These are phyloP conservation scores for Cystobasidium onofrii DNA, from an alignment of 768 basidiomycete species.

Conservation along the genomic window DNA sequence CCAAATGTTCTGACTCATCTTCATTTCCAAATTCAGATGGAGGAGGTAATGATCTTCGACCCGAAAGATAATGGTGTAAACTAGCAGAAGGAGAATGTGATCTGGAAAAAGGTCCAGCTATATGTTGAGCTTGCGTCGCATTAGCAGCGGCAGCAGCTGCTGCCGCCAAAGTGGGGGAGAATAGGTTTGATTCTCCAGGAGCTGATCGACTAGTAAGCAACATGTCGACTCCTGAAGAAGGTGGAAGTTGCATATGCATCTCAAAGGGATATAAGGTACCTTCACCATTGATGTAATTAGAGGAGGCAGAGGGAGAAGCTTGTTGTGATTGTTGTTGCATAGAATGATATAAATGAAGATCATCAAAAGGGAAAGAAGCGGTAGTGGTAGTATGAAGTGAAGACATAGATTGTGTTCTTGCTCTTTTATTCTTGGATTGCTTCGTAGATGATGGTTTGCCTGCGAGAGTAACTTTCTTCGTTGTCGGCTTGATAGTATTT, in stretches of 20 bases:
- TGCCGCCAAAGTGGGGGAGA: constrained; percentile 13
- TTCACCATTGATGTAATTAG: neutral
- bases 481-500: neutral
- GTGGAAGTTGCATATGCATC: neutral
- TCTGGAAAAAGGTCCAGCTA: constrained; percentile 23
- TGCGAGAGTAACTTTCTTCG: neutral
- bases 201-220: constrained; percentile 9
- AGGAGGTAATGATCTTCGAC: neutral
- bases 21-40: neutral
- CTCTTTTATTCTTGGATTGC: neutral
- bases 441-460: neutral
- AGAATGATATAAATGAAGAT: constrained; percentile 15
- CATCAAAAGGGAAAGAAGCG: constrained; percentile 26
- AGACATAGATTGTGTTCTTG: constrained; percentile 30
- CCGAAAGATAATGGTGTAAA: neutral
- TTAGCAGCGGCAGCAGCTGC: neutral
- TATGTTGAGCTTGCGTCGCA: neutral
- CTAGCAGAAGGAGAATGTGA: constrained; percentile 8
- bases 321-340: neutral
- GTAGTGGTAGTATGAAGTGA: neutral
- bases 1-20: neutral
- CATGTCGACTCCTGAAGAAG: neutral
- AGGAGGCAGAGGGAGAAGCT: neutral
- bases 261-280: constrained; percentile 20
- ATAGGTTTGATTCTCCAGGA: constrained; percentile 4